Evolutionary conservation across 305 asterid species (phyloP).

Genomic region (Rubia peregrina): DNA sequence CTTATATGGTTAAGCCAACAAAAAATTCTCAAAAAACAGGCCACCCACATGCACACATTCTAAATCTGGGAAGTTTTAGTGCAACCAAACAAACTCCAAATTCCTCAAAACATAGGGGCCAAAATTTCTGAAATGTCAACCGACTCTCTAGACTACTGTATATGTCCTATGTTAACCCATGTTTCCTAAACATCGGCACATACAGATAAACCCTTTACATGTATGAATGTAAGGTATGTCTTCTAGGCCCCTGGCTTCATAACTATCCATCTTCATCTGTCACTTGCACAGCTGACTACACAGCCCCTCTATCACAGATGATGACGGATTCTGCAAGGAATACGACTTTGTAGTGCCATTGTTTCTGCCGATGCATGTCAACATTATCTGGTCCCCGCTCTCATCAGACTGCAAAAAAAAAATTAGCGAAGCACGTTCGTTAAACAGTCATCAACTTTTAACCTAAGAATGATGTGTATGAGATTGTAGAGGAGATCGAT

Average conservation of each 20-base stretch:
- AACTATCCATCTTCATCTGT: constrained; percentile 8
- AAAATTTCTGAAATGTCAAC: background rate
- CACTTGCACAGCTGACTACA: constrained; percentile 70
- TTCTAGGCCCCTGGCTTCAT: background rate
- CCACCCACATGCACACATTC: background rate
- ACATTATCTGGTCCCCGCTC: constrained; percentile 26
- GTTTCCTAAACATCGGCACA: constrained; percentile 11
- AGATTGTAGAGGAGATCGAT: background rate
- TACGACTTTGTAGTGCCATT: constrained; percentile 43
- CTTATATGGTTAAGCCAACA: no score
- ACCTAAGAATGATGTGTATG: background rate
- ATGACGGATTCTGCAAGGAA: constrained; percentile 35
- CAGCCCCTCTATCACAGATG: constrained; percentile 58
- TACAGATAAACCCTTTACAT: background rate
- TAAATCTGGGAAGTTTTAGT: background rate
- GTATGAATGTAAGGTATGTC: background rate
- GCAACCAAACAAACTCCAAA: background rate
- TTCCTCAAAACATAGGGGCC: background rate
- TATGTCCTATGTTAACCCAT: background rate
- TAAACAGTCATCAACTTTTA: background rate
- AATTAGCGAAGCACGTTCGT: background rate
- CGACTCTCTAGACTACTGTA: background rate
- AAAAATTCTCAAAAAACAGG: background rate
- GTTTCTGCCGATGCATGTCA: constrained; percentile 30
- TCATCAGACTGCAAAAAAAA: constrained; percentile 30